Evolutionary conservation across 1,284 basidiomycete genomes (phyloP).

Genomic region (Cystobasidium sp.): DNA sequence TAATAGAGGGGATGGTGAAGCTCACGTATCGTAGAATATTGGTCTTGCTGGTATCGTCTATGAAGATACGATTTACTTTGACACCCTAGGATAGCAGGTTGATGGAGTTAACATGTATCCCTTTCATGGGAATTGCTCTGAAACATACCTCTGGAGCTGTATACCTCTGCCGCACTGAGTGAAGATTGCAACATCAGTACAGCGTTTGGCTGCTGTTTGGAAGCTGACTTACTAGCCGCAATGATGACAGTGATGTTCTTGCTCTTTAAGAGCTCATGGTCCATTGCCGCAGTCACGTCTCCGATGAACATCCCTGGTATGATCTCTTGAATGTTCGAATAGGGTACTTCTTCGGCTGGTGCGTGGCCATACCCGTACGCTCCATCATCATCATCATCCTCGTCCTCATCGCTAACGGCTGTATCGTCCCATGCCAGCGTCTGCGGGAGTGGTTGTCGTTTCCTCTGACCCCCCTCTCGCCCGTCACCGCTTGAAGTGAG

Average conservation of each 20-base stretch:
- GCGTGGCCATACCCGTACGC: slow-evolving; percentile 27
- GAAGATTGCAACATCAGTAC: background rate
- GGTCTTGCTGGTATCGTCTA: slow-evolving; percentile 57
- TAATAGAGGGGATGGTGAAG: background rate
- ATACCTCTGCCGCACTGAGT: slow-evolving; percentile 51
- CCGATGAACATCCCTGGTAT: slow-evolving; percentile 52
- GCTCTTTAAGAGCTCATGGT: slow-evolving; percentile 43
- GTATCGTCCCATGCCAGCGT: slow-evolving; percentile 17
- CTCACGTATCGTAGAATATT: slow-evolving; percentile 53
- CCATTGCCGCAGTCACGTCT: slow-evolving; percentile 49
- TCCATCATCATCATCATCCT: slow-evolving; percentile 9
- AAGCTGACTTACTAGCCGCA: slow-evolving; percentile 47
- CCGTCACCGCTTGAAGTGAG: slow-evolving; percentile 15
- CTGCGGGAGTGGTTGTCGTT: slow-evolving; percentile 26
- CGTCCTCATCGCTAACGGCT: slow-evolving; percentile 24
- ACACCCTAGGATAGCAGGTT: slow-evolving; percentile 34
- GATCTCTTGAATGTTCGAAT: slow-evolving; percentile 49
- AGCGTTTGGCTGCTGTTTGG: background rate
- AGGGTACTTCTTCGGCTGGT: slow-evolving; percentile 17
- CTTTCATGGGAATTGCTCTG: slow-evolving; percentile 35
- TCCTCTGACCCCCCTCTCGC: background rate
- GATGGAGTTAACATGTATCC: background rate
- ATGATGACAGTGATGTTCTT: slow-evolving; percentile 49
- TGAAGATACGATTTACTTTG: slow-evolving; percentile 54
- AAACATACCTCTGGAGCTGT: slow-evolving; percentile 42